Evolutionary conservation across 345 rosid species (phyloP), one percentile per base, ranked within the genome.

Genomic region (Schrenkiella parvula): DNA sequence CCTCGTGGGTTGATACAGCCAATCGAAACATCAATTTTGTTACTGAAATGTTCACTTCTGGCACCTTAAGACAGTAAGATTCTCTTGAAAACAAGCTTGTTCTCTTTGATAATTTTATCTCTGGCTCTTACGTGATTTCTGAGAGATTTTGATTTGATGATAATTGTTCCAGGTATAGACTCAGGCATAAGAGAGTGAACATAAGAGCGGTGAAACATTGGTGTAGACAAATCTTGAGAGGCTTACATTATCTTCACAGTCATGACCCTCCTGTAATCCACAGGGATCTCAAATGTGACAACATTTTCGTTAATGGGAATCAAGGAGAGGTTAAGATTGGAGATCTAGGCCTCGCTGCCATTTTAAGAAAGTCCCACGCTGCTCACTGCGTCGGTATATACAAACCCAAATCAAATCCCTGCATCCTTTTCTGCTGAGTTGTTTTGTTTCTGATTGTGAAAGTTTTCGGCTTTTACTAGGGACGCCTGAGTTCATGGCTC

Each of bases 401-500:
- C 60, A 18, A 28, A 21, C 56, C 46, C 55, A 14, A 17, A 17
- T 14, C 12, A 18, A 25, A 54, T 38, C 22, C n/a, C 4, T 5
- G n/a, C 31, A 14, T 60, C 10, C 14, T 61, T 18, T 29, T 13
- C 0, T 4, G 42, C 44, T 31, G 14, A 44, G 57, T 47, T 56
- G 6, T 23, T 39, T 52, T 13, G 32, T 32, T 53, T 70, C 44
- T 75, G 8, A 68, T 34, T 22, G 64, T 43, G 43, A 35, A 67
- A 59, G 78, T 25, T 60, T 41, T 32, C 13, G 19, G 19, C 50
- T 58, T 57, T 54, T 31, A n/a, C 39, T 85, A 95, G 98, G 99
- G 41, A 95, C 99, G 32, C 98, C 97, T 6, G 99, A 95, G 83
- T 95, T 95, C 62, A 95, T 95, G 99, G 99, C 99, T 57, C 99